Base-by-base conservation (phyloP, 2,329 filamentous ascomycete species). In the Ceratocystis ficicola region DNA sequence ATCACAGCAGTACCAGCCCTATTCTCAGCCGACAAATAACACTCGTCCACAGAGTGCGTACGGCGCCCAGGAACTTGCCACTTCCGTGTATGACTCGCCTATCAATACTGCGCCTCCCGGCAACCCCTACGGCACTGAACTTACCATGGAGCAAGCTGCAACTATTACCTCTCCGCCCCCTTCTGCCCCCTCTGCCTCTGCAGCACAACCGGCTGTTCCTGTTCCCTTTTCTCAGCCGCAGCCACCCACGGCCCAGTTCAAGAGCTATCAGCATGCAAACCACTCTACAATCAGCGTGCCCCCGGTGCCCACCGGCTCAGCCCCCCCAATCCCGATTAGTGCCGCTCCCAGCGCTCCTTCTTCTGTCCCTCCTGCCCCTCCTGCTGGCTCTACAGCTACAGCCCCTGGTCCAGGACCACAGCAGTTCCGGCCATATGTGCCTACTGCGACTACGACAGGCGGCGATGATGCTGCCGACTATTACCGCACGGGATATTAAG, bases 51-150 rank as follows among this genome's bases (percentile, higher is more conserved):
- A 86, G 71, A 87, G 84, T 73, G 87, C 83, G 10, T 88, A 87
- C 70, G 85, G 86, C 32, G 83, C 88, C 0, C 89, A 92, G 75
- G 89, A 93, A 75, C 78, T 93, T 60, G 86, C 88, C 30, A 90
- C 88, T 0, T 88, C 87, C 0, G 84, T 83, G 8, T 92, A 91
- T 72, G 87, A 91, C 74, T 88, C 87, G 2, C 88, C 88, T 52
- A 80, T 88, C 48, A 83, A 79, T 12, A 78, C 79, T 4, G 75
- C 77, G 3, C 75, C 77, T 5, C 80, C 83, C 8, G 79, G 82
- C 65, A 69, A 73, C 66, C 63, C 72, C 68, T 41, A 74, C 68
- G 69, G 70, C 67, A 64, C 72, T 64, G 66, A 70, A 65, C 69
- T 72, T 63, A 70, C 71, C 65, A 69, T 72, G 67, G 48, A 28